A percentile compares a stretch with the other conserved stretches of the same genome.
phyloP scores from a whole-genome alignment of 1,284 basidiomycete genomes.

The Pseudozyma sp. region DNA sequence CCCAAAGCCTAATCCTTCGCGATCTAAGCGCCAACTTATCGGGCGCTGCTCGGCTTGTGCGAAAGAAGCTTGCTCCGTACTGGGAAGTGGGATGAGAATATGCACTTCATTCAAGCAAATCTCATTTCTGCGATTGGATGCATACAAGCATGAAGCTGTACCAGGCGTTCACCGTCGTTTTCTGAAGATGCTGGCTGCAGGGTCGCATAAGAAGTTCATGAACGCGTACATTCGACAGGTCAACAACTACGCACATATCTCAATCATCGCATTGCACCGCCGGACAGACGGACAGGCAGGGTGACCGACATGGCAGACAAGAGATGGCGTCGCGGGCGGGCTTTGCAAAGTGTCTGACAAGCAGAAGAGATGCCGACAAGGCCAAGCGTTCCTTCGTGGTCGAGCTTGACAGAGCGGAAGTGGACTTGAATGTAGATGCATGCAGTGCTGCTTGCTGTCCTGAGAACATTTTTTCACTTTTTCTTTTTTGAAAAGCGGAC shows the following conservation, averaged over 20 bases:
- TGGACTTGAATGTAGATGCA: neutral
- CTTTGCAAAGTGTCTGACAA: neutral
- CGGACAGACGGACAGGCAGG: neutral
- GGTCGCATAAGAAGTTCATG: neutral
- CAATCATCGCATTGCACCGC: neutral
- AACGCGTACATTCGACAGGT: neutral
- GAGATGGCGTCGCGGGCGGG: neutral
- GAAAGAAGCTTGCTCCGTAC: too few species aligned
- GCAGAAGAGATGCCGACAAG: neutral
- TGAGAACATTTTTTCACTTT: neutral
- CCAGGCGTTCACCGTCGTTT: neutral
- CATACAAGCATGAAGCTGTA: neutral
- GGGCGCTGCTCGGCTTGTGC: too few species aligned
- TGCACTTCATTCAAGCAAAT: too few species aligned
- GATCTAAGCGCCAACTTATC: too few species aligned
- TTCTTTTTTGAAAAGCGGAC: neutral
- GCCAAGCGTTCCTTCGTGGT: neutral
- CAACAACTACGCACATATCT: neutral
- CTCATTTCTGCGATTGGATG: too few species aligned
- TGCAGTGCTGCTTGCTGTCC: neutral
- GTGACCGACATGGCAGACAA: neutral
- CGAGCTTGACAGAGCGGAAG: neutral
- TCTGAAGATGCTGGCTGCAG: neutral
- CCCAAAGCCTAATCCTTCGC: too few species aligned
- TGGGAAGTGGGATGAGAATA: too few species aligned